A percentile compares a stretch with the other conserved stretches of the same genome.
These are phyloP conservation scores for Trichodelitschia bisporula DNA, from an alignment of 495 filamentous ascomycete species.

Conservation along the genomic window DNA sequence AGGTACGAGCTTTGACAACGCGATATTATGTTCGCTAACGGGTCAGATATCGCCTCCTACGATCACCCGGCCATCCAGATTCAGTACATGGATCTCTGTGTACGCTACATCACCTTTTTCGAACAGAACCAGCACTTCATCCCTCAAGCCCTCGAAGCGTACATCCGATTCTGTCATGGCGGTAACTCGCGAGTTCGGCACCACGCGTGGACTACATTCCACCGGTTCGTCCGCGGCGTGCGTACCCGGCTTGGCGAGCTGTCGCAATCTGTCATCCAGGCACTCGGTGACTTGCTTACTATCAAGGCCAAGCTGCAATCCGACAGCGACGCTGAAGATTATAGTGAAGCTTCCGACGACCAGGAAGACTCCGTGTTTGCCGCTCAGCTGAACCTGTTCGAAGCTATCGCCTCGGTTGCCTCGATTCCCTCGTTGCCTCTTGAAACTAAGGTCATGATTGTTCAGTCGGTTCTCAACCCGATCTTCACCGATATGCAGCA, in stretches of 20 bases:
- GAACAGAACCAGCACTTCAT: conserved; percentile 55
- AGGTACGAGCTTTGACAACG: no score
- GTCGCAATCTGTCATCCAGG: conserved; percentile 67
- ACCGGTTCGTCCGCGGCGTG: conserved; percentile 75
- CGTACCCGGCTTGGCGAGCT: conserved; percentile 64
- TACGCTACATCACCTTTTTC: conserved; percentile 84
- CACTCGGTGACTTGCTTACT: conserved; percentile 65
- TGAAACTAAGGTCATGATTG: conserved; percentile 64
- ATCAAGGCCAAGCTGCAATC: conserved; percentile 77
- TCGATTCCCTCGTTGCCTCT: conserved; percentile 47
- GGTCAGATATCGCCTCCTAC: conserved; percentile 50
- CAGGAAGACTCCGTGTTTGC: conserved; percentile 54
- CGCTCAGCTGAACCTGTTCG: conserved; percentile 79
- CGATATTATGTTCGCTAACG: not conserved
- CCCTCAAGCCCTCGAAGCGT: conserved; percentile 69
- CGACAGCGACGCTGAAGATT: conserved; percentile 73
- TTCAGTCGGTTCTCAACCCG: conserved; percentile 63
- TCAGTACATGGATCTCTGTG: conserved; percentile 95
- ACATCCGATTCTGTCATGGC: conserved; percentile 74
- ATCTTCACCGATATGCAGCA: conserved; percentile 66
- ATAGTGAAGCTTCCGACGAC: conserved; percentile 46
- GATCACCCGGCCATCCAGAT: conserved; percentile 78
- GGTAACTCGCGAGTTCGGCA: conserved; percentile 60
- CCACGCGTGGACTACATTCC: conserved; percentile 91
- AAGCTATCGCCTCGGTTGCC: conserved; percentile 76